Percentiles rank a stretch among this genome's conserved stretches.
Conservation (phyloP, 2,329 filamentous ascomycete species). For the Aureobasidium pullulans region DNA sequence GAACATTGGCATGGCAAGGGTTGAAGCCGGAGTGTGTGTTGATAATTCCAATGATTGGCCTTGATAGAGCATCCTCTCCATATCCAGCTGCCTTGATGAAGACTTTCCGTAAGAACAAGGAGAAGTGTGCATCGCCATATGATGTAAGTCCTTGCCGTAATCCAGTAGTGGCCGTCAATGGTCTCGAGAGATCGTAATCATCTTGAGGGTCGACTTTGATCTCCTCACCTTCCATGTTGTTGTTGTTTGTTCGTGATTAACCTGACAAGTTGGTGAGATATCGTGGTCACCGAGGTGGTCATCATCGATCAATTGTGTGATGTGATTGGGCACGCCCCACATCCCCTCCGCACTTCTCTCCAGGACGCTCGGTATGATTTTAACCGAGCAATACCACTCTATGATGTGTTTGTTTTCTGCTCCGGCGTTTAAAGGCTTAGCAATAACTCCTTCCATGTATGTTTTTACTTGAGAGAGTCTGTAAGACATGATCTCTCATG, state of each 20-base stretch:
- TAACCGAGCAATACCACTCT: background rate
- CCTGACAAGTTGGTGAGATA: background rate
- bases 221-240: background rate
- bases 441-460: too few species aligned
- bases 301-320: background rate
- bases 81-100: slow-evolving; percentile 73
- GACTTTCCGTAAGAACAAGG: slow-evolving; percentile 65
- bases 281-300: background rate
- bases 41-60: slow-evolving; percentile 67
- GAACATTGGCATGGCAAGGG: slow-evolving; percentile 65
- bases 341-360: slow-evolving; percentile 7
- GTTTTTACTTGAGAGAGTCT: too few species aligned
- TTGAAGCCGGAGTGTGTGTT: slow-evolving; percentile 69
- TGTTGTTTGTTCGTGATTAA: background rate
- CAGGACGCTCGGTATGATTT: background rate
- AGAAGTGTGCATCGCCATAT: slow-evolving; percentile 69
- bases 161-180: slow-evolving; percentile 46
- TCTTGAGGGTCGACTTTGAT: background rate
- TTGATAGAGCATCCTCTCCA: slow-evolving; percentile 60
- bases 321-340: background rate
- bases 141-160: slow-evolving; percentile 58
- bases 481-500: too few species aligned
- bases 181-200: slow-evolving; percentile 53
- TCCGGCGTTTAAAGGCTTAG: background rate
- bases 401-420: background rate